Evolutionary conservation across 2,329 filamentous ascomycete species (phyloP), one percentile per base, ranked within the genome.

Genomic region (Beauveria bassiana): DNA sequence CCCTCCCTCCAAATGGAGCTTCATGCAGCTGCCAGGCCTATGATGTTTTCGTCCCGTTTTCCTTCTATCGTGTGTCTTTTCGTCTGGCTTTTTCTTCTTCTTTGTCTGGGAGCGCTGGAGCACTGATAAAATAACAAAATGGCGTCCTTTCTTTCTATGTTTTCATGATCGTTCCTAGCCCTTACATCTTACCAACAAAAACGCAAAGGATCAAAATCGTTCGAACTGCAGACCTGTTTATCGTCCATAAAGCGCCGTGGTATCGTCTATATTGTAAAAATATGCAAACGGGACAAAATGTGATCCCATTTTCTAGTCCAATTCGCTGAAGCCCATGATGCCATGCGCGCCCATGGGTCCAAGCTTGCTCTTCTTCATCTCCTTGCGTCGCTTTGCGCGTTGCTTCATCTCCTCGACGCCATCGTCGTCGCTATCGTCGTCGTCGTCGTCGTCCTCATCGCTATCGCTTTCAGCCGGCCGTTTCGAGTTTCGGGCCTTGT

Each of bases 331-430:
- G 5, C 76, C 77, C 65, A 81, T 67, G n/a, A 82, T 74, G 54
- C 80, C 80, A 50, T 82, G 79, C 3, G 79, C 78, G 22, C 80
- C 80, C 72, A 77, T 78, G 14, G 78, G 77, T 3, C 79, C 80
- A 6, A 82, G 70, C 56, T 78, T 78, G 59, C 64, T 73, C 50
- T 66, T 73, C 64, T 78, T 75, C 4, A 70, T 69, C 68, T 74
- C 73, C 67, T 78, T 80, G 65, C 75, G 70, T 60, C 73, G 66
- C 68, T 81, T 81, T 45, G 70, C 77, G 57, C 72, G 73, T 69
- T 77, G 81, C 70, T 77, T 80, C 71, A 75, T 73, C 64, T 74
- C 72, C 24, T 71, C 69, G 2, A 73, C 65, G 6, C 64, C 67
- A n/a, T 70, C 71, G 2, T 68, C 70, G n/a, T 70, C 64, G 40